phyloP scores from a whole-genome alignment of 2,329 filamentous ascomycete genomes.

The Canariomyces notabilis region DNA sequence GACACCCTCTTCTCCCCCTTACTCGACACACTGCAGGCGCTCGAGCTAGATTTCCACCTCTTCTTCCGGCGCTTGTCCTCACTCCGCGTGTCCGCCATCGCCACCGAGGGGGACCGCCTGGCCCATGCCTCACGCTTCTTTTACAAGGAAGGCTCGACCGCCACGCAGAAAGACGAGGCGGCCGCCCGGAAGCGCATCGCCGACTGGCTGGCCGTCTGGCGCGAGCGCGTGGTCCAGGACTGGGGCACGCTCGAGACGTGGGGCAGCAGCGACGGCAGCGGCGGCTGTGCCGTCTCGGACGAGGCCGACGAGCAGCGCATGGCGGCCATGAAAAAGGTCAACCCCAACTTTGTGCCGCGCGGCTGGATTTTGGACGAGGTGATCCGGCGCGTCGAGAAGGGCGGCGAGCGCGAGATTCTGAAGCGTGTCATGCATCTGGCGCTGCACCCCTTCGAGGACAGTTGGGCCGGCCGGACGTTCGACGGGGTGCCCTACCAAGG shows the following conservation, averaged over 20 bases:
- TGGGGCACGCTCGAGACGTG: slow-evolving; percentile 32
- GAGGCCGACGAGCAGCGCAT: slow-evolving; percentile 58
- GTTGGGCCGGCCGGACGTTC: slow-evolving; percentile 54
- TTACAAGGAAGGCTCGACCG: slow-evolving; percentile 64
- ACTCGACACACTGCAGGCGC: slow-evolving; percentile 72
- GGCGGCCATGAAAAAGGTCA: slow-evolving; percentile 73
- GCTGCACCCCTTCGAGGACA: slow-evolving; percentile 76
- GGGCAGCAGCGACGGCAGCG: slow-evolving; percentile 4
- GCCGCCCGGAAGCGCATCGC: slow-evolving; percentile 63
- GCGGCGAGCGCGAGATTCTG: slow-evolving; percentile 74
- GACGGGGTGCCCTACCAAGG: slow-evolving; percentile 42
- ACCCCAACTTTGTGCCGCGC: slow-evolving; percentile 87
- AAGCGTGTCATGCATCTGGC: slow-evolving; percentile 76
- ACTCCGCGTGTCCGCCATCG: slow-evolving; percentile 57
- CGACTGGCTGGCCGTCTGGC: slow-evolving; percentile 79
- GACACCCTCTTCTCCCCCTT: slow-evolving; percentile 74
- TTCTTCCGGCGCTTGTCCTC: slow-evolving; percentile 78
- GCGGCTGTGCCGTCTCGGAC: slow-evolving; percentile 30
- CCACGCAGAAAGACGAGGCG: slow-evolving; percentile 50
- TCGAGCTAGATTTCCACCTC: slow-evolving; percentile 89
- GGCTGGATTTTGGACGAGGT: slow-evolving; percentile 93
- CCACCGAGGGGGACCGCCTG: slow-evolving; percentile 58
- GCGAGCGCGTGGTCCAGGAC: slow-evolving; percentile 64
- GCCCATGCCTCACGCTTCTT: slow-evolving; percentile 72
- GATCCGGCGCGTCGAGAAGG: slow-evolving; percentile 82